Percentiles rank a stretch among this genome's conserved stretches.
These are phyloP conservation scores for Colletotrichum eremochloae DNA, from an alignment of 2,329 filamentous ascomycete genomes.

Conservation along the genomic window DNA sequence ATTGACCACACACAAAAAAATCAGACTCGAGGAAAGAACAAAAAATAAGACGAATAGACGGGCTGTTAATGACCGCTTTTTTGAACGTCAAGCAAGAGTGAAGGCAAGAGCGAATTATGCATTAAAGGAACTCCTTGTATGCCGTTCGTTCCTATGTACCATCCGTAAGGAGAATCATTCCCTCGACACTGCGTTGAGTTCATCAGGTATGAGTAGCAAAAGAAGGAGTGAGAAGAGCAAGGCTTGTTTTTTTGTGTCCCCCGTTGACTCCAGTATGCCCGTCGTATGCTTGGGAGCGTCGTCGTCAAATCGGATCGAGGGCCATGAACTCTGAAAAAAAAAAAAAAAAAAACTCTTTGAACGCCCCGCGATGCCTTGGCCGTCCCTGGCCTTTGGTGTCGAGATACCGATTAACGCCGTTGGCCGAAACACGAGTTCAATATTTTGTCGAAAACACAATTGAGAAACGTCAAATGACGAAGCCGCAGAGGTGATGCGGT, in stretches of 20 bases:
- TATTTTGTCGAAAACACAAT: constrained; percentile 33
- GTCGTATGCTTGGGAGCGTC: constrained; percentile 35
- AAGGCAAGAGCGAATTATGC: constrained; percentile 42
- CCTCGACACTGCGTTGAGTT: constrained; percentile 37
- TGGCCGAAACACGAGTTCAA: constrained; percentile 22
- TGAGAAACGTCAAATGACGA: constrained; percentile 40
- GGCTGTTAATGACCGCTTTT: constrained; percentile 33
- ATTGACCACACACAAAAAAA: constrained; percentile 12
- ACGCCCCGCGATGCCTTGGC: constrained; percentile 33
- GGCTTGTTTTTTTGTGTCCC: neutral
- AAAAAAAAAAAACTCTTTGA: constrained; percentile 27
- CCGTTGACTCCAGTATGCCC: constrained; percentile 30
- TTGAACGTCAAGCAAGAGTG: constrained; percentile 32
- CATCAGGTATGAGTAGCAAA: constrained; percentile 30
- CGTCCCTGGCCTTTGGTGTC: constrained; percentile 27
- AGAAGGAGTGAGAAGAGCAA: constrained; percentile 28
- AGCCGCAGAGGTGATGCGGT: neutral
- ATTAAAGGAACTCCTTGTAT: constrained; percentile 43
- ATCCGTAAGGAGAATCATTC: constrained; percentile 20
- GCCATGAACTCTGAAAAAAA: constrained; percentile 6
- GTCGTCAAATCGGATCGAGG: constrained; percentile 25
- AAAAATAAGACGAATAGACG: constrained; percentile 25
- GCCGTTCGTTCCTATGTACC: constrained; percentile 42
- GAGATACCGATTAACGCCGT: constrained; percentile 38
- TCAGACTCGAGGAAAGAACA: constrained; percentile 4